These are phyloP conservation scores for Trametes meyenii DNA, from an alignment of 768 basidiomycete species.

Conservation along the genomic window DNA sequence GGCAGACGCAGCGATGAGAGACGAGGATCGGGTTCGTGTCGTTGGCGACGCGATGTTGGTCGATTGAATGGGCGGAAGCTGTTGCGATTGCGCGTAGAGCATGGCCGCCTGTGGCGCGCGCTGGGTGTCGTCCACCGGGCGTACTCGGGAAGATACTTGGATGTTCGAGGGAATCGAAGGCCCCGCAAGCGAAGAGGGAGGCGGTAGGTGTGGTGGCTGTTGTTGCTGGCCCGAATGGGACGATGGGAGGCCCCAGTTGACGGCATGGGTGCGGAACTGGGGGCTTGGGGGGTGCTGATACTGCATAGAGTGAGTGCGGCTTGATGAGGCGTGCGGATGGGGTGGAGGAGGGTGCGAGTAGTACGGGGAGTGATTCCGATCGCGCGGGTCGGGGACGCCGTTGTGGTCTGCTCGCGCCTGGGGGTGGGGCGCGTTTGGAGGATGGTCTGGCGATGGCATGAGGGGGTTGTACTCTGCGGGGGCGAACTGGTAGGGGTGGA, in stretches of 20 bases:
- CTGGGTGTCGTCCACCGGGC: constrained; percentile 48
- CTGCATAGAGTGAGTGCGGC: constrained; percentile 3
- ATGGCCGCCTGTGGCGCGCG: constrained; percentile 58
- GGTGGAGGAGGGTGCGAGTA: constrained; percentile 23
- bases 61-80: constrained; percentile 22
- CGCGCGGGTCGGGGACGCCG: constrained; percentile 26
- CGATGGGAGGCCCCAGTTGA: constrained; percentile 19
- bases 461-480: constrained; percentile 24
- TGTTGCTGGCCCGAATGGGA: constrained; percentile 1
- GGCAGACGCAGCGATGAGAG: constrained; percentile 26
- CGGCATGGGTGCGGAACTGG: constrained; percentile 23
- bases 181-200: constrained; percentile 47
- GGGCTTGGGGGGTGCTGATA: constrained; percentile 11
- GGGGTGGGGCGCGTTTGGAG: constrained; percentile 18
- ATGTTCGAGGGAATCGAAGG: constrained; percentile 28
- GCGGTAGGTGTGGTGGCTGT: constrained; percentile 34
- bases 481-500: constrained; percentile 24
- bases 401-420: constrained; percentile 15
- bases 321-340: constrained; percentile 25
- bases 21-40: constrained; percentile 19
- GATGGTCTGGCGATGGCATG: constrained; percentile 25
- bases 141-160: constrained; percentile 19
- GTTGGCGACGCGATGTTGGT: constrained; percentile 4
- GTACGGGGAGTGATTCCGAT: constrained; percentile 36
- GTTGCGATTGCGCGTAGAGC: constrained; percentile 49